Evolutionary conservation across 2,329 filamentous ascomycete species (phyloP).

Genomic region (Pseudogymnoascus sp.): DNA sequence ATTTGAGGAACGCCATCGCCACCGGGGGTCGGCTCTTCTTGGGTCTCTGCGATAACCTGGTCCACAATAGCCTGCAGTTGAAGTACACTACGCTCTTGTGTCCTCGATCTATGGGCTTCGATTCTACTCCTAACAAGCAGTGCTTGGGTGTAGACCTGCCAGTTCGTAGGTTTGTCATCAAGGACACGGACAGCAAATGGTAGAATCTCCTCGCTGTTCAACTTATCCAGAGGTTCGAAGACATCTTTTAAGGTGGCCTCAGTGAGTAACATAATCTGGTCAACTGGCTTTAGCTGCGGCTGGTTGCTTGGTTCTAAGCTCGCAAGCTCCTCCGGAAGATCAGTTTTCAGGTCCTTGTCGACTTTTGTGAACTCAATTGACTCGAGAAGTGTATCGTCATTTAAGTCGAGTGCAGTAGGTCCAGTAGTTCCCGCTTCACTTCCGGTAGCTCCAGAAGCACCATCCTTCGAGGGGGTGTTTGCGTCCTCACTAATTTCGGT

Average conservation of each 20-base stretch:
- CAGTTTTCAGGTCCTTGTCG: slow-evolving; percentile 30
- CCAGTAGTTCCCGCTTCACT: slow-evolving; percentile 30
- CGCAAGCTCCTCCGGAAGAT: slow-evolving; percentile 53
- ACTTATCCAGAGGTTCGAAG: slow-evolving; percentile 68
- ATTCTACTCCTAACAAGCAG: slow-evolving; percentile 83
- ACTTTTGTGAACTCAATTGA: slow-evolving; percentile 63
- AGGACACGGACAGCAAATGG: slow-evolving; percentile 87
- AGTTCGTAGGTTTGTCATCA: slow-evolving; percentile 83
- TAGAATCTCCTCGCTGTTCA: slow-evolving; percentile 88
- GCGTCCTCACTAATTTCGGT: slow-evolving; percentile 13
- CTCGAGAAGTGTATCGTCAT: slow-evolving; percentile 90
- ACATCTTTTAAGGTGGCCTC: slow-evolving; percentile 85
- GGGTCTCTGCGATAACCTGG: slow-evolving; percentile 83
- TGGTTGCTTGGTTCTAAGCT: slow-evolving; percentile 69
- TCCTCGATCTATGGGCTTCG: slow-evolving; percentile 78
- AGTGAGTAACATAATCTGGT: slow-evolving; percentile 84
- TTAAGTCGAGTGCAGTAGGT: slow-evolving; percentile 67
- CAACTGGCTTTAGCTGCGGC: slow-evolving; percentile 70
- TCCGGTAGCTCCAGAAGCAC: slow-evolving; percentile 15
- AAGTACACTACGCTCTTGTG: slow-evolving; percentile 78
- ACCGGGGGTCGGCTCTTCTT: slow-evolving; percentile 18
- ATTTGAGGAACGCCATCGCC: slow-evolving; percentile 31
- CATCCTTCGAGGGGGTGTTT: slow-evolving; percentile 8
- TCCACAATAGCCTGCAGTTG: slow-evolving; percentile 94
- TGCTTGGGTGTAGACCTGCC: slow-evolving; percentile 95